Conservation (phyloP, 169 alveolate species). For the Plasmodium cynomolgi region DNA sequence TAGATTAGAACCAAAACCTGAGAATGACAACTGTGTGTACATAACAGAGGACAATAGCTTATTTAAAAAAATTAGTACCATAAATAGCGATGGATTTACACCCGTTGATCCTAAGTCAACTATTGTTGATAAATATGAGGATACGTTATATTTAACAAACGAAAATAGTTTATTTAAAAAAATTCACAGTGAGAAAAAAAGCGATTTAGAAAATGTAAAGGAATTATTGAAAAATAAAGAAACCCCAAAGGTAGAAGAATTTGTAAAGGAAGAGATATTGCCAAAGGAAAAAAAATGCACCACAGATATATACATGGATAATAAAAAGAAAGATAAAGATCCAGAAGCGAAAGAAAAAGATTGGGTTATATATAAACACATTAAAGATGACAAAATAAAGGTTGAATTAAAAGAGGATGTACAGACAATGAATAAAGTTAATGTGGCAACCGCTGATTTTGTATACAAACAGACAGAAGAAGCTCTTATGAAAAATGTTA, state of each 20-base stretch:
- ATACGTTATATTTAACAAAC: background rate
- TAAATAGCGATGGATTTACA: background rate
- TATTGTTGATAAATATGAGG: background rate
- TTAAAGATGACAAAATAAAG: background rate
- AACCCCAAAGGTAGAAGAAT: background rate
- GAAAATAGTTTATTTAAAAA: background rate
- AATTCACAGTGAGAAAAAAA: background rate
- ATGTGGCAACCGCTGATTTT: background rate
- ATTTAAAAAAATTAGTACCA: background rate
- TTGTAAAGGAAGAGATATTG: background rate
- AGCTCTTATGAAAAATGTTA: background rate
- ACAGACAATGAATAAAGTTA: background rate
- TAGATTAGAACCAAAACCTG: background rate
- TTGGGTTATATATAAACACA: background rate
- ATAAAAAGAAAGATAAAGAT: background rate
- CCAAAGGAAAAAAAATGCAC: slow-evolving; percentile 4
- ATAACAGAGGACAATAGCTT: background rate
- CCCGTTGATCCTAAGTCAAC: background rate
- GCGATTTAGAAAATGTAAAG: background rate
- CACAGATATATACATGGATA: background rate
- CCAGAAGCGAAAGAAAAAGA: background rate
- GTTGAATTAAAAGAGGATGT: background rate
- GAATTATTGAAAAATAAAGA: background rate
- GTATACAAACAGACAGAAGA: background rate
- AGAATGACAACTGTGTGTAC: background rate